A percentile compares a stretch with the other conserved stretches of the same genome.
Evolutionary conservation across 495 filamentous ascomycete genomes (phyloP).

Genomic region (Aspergillus carlsbadensis): DNA sequence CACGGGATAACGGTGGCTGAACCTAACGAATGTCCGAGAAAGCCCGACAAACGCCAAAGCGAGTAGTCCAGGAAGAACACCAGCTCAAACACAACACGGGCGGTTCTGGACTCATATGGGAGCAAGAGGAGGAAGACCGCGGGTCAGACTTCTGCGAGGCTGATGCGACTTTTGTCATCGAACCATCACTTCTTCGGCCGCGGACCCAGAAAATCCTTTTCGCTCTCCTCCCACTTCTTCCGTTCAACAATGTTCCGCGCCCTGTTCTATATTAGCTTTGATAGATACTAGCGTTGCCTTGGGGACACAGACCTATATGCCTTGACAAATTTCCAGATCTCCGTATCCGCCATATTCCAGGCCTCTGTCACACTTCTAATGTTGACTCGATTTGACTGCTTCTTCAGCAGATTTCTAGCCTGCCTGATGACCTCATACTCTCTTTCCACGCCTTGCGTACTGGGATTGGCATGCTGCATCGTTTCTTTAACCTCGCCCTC

Average conservation of each 20-base stretch:
- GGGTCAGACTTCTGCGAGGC: too few relatives aligned
- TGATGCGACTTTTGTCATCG: too few relatives aligned
- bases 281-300: background rate
- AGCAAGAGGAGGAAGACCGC: too few relatives aligned
- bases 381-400: conserved; percentile 28
- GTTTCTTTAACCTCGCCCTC: conserved; percentile 47
- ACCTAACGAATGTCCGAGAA: too few relatives aligned
- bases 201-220: conserved; percentile 40
- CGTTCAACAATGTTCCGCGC: conserved; percentile 47
- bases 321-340: conserved; percentile 87
- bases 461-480: conserved; percentile 41
- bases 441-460: conserved; percentile 42
- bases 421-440: conserved; percentile 65
- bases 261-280: conserved; percentile 25
- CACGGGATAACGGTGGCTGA: too few relatives aligned
- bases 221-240: conserved; percentile 46
- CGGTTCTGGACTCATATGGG: too few relatives aligned
- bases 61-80: too few relatives aligned
- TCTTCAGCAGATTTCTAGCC: conserved; percentile 53
- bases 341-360: conserved; percentile 91
- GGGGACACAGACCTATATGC: conserved; percentile 53
- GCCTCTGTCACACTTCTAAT: conserved; percentile 71
- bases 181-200: conserved; percentile 14
- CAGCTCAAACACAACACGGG: too few relatives aligned
- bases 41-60: too few relatives aligned